Evolutionary conservation across 257 asterid genomes (phyloP).

Genomic region (Primulina huaijiensis): DNA sequence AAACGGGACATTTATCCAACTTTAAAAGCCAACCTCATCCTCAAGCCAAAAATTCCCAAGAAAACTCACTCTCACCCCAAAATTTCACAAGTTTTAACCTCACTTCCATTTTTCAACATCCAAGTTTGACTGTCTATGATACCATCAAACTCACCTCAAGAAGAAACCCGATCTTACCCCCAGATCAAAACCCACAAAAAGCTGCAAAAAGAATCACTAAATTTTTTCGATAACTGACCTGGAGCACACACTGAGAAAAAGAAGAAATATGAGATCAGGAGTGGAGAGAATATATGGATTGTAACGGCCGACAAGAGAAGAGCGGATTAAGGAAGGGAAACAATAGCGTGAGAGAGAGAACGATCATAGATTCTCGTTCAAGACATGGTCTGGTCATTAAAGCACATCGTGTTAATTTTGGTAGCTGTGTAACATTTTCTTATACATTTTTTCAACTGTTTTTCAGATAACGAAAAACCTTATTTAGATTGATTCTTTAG

Average conservation of each 20-base stretch:
- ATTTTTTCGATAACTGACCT: neutral
- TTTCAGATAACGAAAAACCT: too few species aligned
- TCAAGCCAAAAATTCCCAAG: too few species aligned
- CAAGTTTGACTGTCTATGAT: neutral
- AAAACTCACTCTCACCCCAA: too few species aligned
- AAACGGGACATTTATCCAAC: neutral
- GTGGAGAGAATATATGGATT: neutral
- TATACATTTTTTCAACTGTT: too few species aligned
- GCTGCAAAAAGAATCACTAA: neutral
- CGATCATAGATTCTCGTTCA: conserved; percentile 40
- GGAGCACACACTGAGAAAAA: neutral
- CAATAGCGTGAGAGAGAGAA: conserved; percentile 23
- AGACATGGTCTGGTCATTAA: neutral
- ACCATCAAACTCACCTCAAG: conserved; percentile 36
- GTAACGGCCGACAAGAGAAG: conserved; percentile 28
- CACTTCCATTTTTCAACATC: too few species aligned
- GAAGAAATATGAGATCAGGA: neutral
- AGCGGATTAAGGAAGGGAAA: conserved; percentile 34
- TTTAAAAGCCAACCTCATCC: too few species aligned
- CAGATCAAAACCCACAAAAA: conserved; percentile 28
- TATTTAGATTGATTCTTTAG: too few species aligned
- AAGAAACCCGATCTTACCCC: conserved; percentile 20
- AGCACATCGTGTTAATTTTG: too few species aligned
- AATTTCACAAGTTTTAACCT: too few species aligned
- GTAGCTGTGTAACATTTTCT: neutral